Evolutionary conservation across 2,329 filamentous ascomycete genomes (phyloP).

Genomic region (Capronia epimyces): DNA sequence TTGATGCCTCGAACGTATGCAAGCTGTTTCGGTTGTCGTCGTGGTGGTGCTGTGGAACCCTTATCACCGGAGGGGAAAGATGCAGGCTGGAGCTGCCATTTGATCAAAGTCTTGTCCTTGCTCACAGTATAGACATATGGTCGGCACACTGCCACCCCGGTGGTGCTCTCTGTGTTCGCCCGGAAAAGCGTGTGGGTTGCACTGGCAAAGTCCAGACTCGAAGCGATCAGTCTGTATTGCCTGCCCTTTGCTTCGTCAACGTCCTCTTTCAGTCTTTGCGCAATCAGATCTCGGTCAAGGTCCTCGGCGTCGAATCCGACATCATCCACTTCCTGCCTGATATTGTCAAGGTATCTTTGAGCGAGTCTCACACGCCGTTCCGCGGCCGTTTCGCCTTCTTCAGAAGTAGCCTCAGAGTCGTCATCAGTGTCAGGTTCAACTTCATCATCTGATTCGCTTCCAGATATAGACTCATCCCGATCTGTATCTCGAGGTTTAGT

Average conservation of each 20-base stretch:
- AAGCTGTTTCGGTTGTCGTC: constrained; percentile 41
- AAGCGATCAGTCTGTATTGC: constrained; percentile 74
- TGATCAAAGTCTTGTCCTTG: constrained; percentile 77
- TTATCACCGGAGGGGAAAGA: background rate
- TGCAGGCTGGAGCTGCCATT: constrained; percentile 71
- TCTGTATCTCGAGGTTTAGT: constrained; percentile 39
- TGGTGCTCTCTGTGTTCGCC: constrained; percentile 71
- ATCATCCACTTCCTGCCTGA: constrained; percentile 75
- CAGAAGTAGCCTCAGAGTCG: constrained; percentile 50
- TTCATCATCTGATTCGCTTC: constrained; percentile 70
- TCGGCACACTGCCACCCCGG: constrained; percentile 69
- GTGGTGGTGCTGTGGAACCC: constrained; percentile 31
- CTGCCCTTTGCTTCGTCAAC: constrained; percentile 86
- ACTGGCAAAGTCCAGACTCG: constrained; percentile 62
- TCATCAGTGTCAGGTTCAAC: constrained; percentile 54
- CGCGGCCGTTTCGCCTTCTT: constrained; percentile 75
- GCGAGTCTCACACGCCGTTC: constrained; percentile 81
- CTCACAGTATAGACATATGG: constrained; percentile 84
- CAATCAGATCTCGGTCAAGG: constrained; percentile 86
- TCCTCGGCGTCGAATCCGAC: constrained; percentile 89
- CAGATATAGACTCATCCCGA: constrained; percentile 71
- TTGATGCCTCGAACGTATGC: constrained; percentile 47
- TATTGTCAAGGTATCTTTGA: constrained; percentile 87
- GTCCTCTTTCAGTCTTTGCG: constrained; percentile 83
- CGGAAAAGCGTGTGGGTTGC: constrained; percentile 69